Evolutionary conservation across 2,329 filamentous ascomycete species (phyloP).

Genomic region (Fusarium hainanense): DNA sequence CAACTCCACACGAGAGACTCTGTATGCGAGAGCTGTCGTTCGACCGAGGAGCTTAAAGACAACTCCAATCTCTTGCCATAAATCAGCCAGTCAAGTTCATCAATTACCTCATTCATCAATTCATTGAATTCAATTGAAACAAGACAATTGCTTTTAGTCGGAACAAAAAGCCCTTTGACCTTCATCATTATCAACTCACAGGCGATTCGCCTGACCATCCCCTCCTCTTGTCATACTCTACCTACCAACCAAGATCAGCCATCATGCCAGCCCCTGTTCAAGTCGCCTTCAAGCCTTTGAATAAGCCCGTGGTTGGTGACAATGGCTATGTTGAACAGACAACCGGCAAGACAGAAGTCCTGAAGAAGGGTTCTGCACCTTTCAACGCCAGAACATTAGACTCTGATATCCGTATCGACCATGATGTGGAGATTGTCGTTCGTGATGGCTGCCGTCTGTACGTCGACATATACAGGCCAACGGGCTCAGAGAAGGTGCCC

Average conservation of each 20-base stretch:
- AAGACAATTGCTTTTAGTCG: background rate
- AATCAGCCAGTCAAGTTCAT: background rate
- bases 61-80: background rate
- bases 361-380: slow-evolving; percentile 34
- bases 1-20: background rate
- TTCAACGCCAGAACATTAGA: slow-evolving; percentile 36
- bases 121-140: fast-evolving
- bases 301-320: slow-evolving; percentile 33
- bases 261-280: slow-evolving; percentile 39
- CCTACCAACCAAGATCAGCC: background rate
- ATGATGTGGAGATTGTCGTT: slow-evolving; percentile 38
- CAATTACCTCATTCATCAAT: background rate
- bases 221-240: background rate
- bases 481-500: slow-evolving; percentile 4
- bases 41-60: slow-evolving; percentile 13
- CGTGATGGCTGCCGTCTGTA: slow-evolving; percentile 39
- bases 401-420: slow-evolving; percentile 39
- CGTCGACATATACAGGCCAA: slow-evolving; percentile 17
- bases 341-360: slow-evolving; percentile 34
- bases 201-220: background rate
- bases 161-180: fast-evolving
- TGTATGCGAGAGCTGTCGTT: background rate
- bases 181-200: background rate
- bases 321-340: slow-evolving; percentile 37
- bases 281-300: slow-evolving; percentile 41